Percentiles rank a stretch among this genome's conserved stretches.
Conservation (phyloP, 2,329 filamentous ascomycete genomes). For the Ascosphaera aggregata region DNA sequence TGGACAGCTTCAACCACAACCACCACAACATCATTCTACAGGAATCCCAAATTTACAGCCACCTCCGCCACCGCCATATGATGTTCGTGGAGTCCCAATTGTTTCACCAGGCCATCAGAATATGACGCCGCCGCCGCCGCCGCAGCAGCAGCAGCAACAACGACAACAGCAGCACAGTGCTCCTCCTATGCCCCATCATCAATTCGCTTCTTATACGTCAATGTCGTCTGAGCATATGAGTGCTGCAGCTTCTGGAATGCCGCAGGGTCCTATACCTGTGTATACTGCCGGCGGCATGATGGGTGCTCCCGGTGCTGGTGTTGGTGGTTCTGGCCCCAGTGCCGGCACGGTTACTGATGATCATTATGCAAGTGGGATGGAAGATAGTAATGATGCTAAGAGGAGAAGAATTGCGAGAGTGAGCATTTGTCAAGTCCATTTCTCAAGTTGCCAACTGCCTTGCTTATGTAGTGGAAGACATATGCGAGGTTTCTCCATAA, state of each 20-base stretch:
- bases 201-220: background rate
- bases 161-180: background rate
- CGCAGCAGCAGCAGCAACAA: no score
- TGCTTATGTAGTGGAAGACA: no score
- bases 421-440: no score
- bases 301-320: background rate
- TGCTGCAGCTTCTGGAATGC: background rate
- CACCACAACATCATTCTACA: background rate
- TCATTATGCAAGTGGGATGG: slow-evolving; percentile 19
- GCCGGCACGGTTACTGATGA: slow-evolving; percentile 11
- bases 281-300: background rate
- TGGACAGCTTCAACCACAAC: background rate
- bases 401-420: slow-evolving; percentile 71
- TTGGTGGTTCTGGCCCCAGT: background rate
- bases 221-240: background rate
- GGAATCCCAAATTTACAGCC: background rate
- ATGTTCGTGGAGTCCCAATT: background rate
- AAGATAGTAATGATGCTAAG: slow-evolving; percentile 56
- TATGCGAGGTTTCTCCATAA: no score
- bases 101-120: background rate
- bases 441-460: no score
- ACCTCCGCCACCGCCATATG: background rate
- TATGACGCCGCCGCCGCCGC: background rate
- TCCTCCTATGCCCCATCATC: background rate
- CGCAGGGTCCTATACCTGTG: background rate